Evolutionary conservation across 495 filamentous ascomycete species (phyloP), one percentile per base, ranked within the genome.

Genomic region (Penicillium canariense): DNA sequence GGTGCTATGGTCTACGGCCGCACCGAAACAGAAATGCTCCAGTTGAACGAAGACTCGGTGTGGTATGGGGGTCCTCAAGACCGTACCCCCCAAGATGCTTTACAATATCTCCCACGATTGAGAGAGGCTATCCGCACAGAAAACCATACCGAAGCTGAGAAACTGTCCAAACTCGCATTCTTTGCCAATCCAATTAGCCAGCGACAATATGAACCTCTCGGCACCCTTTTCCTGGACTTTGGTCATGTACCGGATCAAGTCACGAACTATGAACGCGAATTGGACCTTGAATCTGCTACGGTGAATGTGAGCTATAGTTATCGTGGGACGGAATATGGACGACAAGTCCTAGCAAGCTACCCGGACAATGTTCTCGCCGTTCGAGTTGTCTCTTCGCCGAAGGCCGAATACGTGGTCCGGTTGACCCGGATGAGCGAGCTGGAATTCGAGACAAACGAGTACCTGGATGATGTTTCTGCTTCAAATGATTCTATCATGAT

Each of bases 41-140:
- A 68, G 9, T 58, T 84, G 22, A 83, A 81, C 48, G 80, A 84
- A 50, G 75, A 82, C 53, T 77, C 77, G 5, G 63, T 82, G 9
- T 81, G 77, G 80, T 78, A 73, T 59, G 80, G 79, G 31, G 71
- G 68, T 12, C 68, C 68, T 20, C 73, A 77, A 59, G 63, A 80
- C 50, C 70, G 79, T 17, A 73, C 71, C 27, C 76, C 74, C 12
- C 61, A 54, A 11, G 63, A 68, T 26, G 69, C 79, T 1, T 52
- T 69, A 15, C 36, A 52, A 11, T 63, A 71, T 39, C 65, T 77
- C 14, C 67, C 68, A 25, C 61, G 47, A 11, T 55, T 81, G 3
- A 65, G 77, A 52, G 60, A 66, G 18, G 65, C 77, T 23, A 69
- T 83, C 18, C 63, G 69, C 5, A 56, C 64, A 1, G 75, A 74